phyloP scores from a whole-genome alignment of 2,329 filamentous ascomycete species.

The Aphanocladium album region DNA sequence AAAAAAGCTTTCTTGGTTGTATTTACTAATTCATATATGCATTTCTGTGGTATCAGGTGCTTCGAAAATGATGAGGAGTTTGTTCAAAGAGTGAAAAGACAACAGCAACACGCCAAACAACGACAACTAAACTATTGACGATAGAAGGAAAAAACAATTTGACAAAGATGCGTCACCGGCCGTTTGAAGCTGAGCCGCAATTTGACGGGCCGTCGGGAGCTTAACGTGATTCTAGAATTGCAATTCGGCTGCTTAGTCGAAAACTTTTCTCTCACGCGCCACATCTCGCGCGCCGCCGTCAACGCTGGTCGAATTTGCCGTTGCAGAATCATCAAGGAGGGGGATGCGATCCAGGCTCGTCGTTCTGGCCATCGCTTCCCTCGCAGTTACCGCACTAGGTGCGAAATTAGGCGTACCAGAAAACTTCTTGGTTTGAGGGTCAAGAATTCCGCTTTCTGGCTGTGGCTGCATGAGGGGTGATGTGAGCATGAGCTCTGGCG shows the following conservation, averaged over 20 bases:
- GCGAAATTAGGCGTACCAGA: constrained; percentile 11
- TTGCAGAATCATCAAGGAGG: constrained; percentile 43
- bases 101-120: background rate
- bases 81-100: background rate
- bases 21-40: background rate
- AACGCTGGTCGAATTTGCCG: constrained; percentile 33
- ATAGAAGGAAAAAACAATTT: background rate
- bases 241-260: background rate
- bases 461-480: constrained; percentile 31
- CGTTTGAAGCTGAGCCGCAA: background rate
- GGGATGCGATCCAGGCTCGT: constrained; percentile 51
- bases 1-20: background rate
- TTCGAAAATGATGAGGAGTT: background rate
- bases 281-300: constrained; percentile 42
- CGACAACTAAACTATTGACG: background rate
- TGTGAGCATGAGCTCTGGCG: constrained; percentile 41
- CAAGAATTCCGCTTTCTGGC: constrained; percentile 16
- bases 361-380: constrained; percentile 19
- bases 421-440: background rate
- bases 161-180: background rate
- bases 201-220: background rate
- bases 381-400: constrained; percentile 10
- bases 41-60: constrained; percentile 8
- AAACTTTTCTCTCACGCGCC: constrained; percentile 42
- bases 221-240: background rate